Base-by-base conservation (phyloP, 306 rosid species). In the Fragaria ananassa region DNA sequence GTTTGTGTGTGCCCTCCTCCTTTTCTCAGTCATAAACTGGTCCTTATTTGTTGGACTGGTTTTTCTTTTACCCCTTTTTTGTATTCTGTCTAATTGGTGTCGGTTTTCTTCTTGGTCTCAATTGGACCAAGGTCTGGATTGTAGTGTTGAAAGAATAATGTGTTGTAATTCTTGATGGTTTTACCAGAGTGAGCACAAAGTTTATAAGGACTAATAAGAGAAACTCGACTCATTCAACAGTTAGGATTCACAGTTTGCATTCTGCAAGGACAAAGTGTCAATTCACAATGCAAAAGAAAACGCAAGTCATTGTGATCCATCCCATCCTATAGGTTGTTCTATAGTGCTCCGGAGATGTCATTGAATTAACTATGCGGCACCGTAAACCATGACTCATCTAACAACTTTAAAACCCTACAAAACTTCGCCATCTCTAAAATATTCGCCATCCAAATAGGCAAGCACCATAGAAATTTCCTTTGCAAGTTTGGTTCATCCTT, bases 1-100 rank as follows among this genome's bases (percentile, higher is more conserved):
- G 96, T 90, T 81, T 78, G 83, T 75, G 86, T 61, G 88, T 92
- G 78, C 96, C 93, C 98, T 88, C 97, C 96, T 83, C 98, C 97
- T 85, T 77, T 83, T 93, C 96, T 82, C 39, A 72, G 74, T 75
- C 54, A 78, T 56, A 70, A 81, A 80, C 74, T 49, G 54, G 61
- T 77, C 83, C 76, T 42, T 41, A 2, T 76, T 80, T 60, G 61
- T 70, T 74, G 82, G 84, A 63, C 72, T 58, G 41, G 82, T 78
- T 85, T 85, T 71, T 47, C 54, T 82, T 39, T 46, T 56, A 42
- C 67, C 41, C 18, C 21, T 51, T 27, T 49, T 19, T 63, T 61
- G 3, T 54, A 12, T 29, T 27, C 10, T 45, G 23, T 34, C 57
- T 74, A 53, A 50, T 17, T 49, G 72, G 68, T 68, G 71, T 72